Conservation (phyloP, 164 flowering plant genomes). For the Stephania japonica region DNA sequence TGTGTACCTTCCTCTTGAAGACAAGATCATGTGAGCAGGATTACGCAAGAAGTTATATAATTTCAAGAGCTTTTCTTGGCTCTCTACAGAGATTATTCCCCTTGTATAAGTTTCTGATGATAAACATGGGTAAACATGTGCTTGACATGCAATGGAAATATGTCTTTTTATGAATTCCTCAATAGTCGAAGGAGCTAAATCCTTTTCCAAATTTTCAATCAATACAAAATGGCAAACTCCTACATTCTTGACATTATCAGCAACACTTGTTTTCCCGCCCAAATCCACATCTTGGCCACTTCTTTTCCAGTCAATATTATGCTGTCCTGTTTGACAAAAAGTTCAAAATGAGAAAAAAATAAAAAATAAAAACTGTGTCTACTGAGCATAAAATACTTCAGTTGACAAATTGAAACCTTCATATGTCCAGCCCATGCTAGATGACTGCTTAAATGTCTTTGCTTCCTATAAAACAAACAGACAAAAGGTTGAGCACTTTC, state of each 20-base stretch:
- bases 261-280: conserved; percentile 17
- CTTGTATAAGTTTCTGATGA: conserved; percentile 27
- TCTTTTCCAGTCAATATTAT: neutral
- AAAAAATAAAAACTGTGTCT: too few species aligned
- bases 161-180: conserved; percentile 33
- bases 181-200: conserved; percentile 27
- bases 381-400: neutral
- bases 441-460: neutral
- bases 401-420: conserved; percentile 4
- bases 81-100: conserved; percentile 31
- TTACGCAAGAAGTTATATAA: conserved; percentile 29
- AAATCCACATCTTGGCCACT: conserved; percentile 22
- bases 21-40: conserved; percentile 37
- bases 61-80: conserved; percentile 26
- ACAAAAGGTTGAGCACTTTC: neutral
- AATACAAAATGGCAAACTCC: conserved; percentile 18
- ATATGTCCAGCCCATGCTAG: neutral
- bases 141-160: conserved; percentile 26
- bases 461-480: conserved; percentile 2
- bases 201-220: conserved; percentile 47
- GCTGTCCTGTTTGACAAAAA: conserved; percentile 12
- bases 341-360: neutral
- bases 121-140: conserved; percentile 37
- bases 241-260: conserved; percentile 1
- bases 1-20: conserved; percentile 43